Evolutionary conservation across 2,329 filamentous ascomycete species (phyloP).

Genomic region (Penicillium thymicola): DNA sequence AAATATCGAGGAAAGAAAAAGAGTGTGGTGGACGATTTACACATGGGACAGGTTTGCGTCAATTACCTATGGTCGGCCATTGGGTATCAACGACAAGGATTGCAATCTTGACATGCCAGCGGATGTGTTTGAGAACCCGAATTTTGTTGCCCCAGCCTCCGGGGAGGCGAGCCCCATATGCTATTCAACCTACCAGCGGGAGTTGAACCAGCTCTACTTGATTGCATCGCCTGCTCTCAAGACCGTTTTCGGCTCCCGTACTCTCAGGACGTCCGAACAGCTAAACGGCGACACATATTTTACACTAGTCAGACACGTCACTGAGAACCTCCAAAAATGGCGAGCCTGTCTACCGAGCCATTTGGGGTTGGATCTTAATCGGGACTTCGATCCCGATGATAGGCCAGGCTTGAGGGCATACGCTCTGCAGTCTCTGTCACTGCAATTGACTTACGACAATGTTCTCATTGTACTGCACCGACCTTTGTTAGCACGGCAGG

Average conservation of each 20-base stretch:
- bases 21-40: conserved; percentile 45
- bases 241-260: conserved; percentile 25
- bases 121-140: conserved; percentile 32
- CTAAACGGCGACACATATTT: conserved; percentile 19
- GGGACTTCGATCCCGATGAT: conserved; percentile 13
- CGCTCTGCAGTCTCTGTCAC: conserved; percentile 40
- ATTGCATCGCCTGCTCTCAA: conserved; percentile 25
- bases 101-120: conserved; percentile 36
- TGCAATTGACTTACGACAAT: conserved; percentile 47
- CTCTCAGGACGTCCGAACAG: conserved; percentile 16
- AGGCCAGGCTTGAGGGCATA: conserved; percentile 14
- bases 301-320: conserved; percentile 17
- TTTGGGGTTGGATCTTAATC: conserved; percentile 17
- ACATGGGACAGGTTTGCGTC: conserved; percentile 44
- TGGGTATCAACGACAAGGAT: conserved; percentile 44
- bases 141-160: conserved; percentile 17
- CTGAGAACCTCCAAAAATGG: conserved; percentile 21
- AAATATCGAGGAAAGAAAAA: conserved; percentile 36
- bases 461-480: conserved; percentile 44
- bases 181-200: conserved; percentile 26
- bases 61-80: conserved; percentile 41
- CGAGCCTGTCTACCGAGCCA: conserved; percentile 14
- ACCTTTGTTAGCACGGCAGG: conserved; percentile 40
- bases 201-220: conserved; percentile 25
- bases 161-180: conserved; percentile 10